phyloP scores from a whole-genome alignment of 441 rosid genomes.

The Gossypium davidsonii region DNA sequence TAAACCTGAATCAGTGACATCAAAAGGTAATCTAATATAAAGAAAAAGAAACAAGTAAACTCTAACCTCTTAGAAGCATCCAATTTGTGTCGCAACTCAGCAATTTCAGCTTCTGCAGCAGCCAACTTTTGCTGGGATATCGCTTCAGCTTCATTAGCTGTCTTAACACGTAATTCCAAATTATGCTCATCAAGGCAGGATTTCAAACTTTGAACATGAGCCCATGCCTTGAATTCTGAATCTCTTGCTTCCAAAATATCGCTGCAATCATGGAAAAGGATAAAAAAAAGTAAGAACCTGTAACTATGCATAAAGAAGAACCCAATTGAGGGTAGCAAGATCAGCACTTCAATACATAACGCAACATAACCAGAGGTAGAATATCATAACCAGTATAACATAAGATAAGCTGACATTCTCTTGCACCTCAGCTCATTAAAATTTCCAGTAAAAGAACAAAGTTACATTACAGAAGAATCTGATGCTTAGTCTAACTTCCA shows the following conservation, averaged over 20 bases:
- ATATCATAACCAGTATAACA: not conserved
- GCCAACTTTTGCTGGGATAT: conserved; percentile 88
- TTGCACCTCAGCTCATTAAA: not conserved
- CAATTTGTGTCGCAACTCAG: conserved; percentile 75
- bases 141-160: conserved; percentile 96
- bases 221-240: conserved; percentile 75
- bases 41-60: not conserved
- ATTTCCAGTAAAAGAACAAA: conserved; percentile 1
- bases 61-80: conserved; percentile 78
- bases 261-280: conserved; percentile 40
- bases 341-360: not conserved
- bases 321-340: not conserved
- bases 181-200: conserved; percentile 80
- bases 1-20: not conserved
- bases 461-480: not conserved
- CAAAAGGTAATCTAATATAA: conserved; percentile 3
- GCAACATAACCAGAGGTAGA: not conserved
- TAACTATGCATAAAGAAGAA: not conserved
- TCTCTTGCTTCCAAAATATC: conserved; percentile 66
- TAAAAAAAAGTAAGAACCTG: not conserved
- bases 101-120: conserved; percentile 97
- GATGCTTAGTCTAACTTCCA: not conserved
- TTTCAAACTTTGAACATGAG: conserved; percentile 73
- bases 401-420: not conserved
- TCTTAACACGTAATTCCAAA: conserved; percentile 84